Percentiles rank a stretch among this genome's conserved stretches.
Conservation (phyloP, 2,329 filamentous ascomycete species). For the Aplosporella prunicola region DNA sequence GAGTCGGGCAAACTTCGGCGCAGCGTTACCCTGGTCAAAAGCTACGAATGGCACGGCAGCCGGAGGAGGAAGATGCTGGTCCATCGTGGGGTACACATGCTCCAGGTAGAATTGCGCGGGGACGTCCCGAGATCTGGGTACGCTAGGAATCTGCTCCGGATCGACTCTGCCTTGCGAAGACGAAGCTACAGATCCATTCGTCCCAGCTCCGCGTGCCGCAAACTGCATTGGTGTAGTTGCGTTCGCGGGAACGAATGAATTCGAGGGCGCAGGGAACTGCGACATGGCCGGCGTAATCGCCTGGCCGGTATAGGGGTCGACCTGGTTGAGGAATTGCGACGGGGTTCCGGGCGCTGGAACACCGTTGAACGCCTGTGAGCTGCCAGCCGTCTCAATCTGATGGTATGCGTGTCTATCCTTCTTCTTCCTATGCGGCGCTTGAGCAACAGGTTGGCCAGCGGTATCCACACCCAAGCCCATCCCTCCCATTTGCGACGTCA, state of each 20-base stretch:
- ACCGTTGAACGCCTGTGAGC: slow-evolving; percentile 60
- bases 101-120: slow-evolving; percentile 75
- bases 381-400: slow-evolving; percentile 63
- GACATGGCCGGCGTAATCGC: slow-evolving; percentile 38
- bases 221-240: slow-evolving; percentile 28
- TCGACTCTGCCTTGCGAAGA: slow-evolving; percentile 69
- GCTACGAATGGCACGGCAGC: slow-evolving; percentile 82
- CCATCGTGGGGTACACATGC: slow-evolving; percentile 90
- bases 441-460: slow-evolving; percentile 37
- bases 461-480: slow-evolving; percentile 55
- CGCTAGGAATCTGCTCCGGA: slow-evolving; percentile 84
- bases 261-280: slow-evolving; percentile 54
- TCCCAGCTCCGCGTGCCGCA: slow-evolving; percentile 22
- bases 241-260: slow-evolving; percentile 39
- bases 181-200: slow-evolving; percentile 36
- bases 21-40: slow-evolving; percentile 94
- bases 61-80: slow-evolving; percentile 83
- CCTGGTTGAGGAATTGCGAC: slow-evolving; percentile 49
- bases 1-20: slow-evolving; percentile 84
- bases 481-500: slow-evolving; percentile 68
- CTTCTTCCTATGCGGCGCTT: slow-evolving; percentile 57
- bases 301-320: slow-evolving; percentile 31
- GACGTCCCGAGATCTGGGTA: slow-evolving; percentile 74
- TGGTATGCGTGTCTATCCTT: slow-evolving; percentile 94
- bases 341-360: slow-evolving; percentile 50